Percentiles rank a stretch among this genome's conserved stretches.
Evolutionary conservation across 257 asterid species (phyloP).

Genomic region (Striga asiatica): DNA sequence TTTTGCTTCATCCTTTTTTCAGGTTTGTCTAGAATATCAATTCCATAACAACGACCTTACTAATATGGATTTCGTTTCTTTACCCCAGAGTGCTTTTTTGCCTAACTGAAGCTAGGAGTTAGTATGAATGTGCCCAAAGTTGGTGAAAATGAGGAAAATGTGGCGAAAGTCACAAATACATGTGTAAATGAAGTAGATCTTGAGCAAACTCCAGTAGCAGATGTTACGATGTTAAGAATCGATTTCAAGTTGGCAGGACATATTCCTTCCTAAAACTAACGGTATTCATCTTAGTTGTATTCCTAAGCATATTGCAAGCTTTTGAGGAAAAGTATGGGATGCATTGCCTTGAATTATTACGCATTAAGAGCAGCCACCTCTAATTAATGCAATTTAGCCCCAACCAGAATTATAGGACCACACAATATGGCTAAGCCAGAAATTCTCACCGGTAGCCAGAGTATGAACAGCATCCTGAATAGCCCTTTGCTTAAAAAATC

Average conservation of each 20-base stretch:
- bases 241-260: slow-evolving; percentile 21
- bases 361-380: slow-evolving; percentile 38
- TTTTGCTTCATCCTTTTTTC: no score
- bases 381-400: slow-evolving; percentile 27
- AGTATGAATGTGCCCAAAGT: slow-evolving; percentile 19
- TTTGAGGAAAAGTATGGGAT: slow-evolving; percentile 57
- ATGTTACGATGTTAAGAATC: slow-evolving; percentile 2
- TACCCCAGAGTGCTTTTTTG: neutral
- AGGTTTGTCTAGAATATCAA: no score
- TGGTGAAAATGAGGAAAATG: slow-evolving; percentile 18
- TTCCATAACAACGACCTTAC: no score
- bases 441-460: slow-evolving; percentile 35
- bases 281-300: slow-evolving; percentile 32
- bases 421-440: slow-evolving; percentile 26
- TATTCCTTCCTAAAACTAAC: slow-evolving; percentile 27
- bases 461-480: slow-evolving; percentile 53
- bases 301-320: slow-evolving; percentile 52
- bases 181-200: slow-evolving; percentile 14
- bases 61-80: no score
- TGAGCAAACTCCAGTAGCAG: slow-evolving; percentile 16
- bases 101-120: neutral
- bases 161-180: neutral
- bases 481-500: slow-evolving; percentile 41
- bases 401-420: no score
- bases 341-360: slow-evolving; percentile 56